Conservation (phyloP, 1,139 yeast genomes). For the Scheffersomyces illinoinensis region DNA sequence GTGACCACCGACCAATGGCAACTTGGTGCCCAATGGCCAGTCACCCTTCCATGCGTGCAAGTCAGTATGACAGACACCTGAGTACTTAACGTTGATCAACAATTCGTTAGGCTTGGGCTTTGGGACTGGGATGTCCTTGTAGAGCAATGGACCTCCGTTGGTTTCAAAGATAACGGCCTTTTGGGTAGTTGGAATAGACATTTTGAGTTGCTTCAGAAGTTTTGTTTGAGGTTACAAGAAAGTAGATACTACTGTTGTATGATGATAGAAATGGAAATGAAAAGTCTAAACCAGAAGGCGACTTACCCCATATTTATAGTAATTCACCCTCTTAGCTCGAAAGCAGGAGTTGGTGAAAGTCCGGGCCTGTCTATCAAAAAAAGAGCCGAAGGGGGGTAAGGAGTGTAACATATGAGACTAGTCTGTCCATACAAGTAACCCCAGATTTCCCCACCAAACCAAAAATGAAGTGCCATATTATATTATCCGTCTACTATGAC, state of each 20-base stretch:
- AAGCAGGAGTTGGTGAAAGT: background rate
- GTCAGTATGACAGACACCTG: slow-evolving; percentile 81
- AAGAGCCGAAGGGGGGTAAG: background rate
- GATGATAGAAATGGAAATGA: background rate
- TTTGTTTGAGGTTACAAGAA: background rate
- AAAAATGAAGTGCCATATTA: background rate
- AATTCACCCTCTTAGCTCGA: background rate
- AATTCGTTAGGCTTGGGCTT: slow-evolving; percentile 67
- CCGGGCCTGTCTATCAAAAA: background rate
- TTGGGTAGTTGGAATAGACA: slow-evolving; percentile 41
- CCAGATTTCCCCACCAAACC: background rate
- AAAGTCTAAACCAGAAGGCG: background rate
- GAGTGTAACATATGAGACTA: background rate
- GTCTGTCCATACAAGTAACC: background rate
- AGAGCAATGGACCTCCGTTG: slow-evolving; percentile 50
- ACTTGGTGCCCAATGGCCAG: slow-evolving; percentile 68
- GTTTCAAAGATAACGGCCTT: slow-evolving; percentile 49
- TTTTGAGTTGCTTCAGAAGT: slow-evolving; percentile 6
- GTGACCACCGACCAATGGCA: slow-evolving; percentile 79
- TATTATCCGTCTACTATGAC: background rate
- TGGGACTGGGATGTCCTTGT: slow-evolving; percentile 69
- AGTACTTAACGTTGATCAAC: slow-evolving; percentile 66
- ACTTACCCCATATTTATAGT: background rate
- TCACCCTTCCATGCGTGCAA: slow-evolving; percentile 82
- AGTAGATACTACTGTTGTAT: background rate